Percentiles rank a stretch among this genome's conserved stretches.
phyloP scores from a whole-genome alignment of 2,329 filamentous ascomycete genomes.

The Cladosporium cucumerinum region DNA sequence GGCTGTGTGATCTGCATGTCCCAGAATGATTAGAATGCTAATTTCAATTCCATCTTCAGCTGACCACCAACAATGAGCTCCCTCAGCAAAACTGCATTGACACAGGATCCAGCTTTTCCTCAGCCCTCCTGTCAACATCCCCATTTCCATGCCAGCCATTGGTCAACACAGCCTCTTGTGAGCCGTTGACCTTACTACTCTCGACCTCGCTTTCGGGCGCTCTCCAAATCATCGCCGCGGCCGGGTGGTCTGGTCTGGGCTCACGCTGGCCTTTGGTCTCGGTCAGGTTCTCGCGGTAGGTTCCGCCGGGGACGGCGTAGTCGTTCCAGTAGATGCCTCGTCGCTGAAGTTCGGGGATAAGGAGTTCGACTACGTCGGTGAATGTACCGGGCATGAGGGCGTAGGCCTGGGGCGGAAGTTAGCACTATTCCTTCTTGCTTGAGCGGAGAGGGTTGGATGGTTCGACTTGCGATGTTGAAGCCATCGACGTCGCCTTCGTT shows the following conservation, averaged over 20 bases:
- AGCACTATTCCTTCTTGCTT: background rate
- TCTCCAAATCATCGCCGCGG: conserved; percentile 45
- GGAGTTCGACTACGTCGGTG: conserved; percentile 62
- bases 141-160: background rate
- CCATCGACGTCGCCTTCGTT: conserved; percentile 68
- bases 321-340: conserved; percentile 57
- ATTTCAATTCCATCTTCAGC: background rate
- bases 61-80: background rate
- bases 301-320: conserved; percentile 55
- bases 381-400: conserved; percentile 66
- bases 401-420: conserved; percentile 47
- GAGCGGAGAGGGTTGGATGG: background rate
- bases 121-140: background rate
- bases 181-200: background rate
- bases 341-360: conserved; percentile 61
- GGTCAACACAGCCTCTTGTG: background rate
- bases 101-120: background rate
- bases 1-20: no score
- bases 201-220: conserved; percentile 10
- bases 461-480: conserved; percentile 63
- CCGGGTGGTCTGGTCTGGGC: conserved; percentile 52
- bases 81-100: background rate
- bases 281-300: conserved; percentile 61
- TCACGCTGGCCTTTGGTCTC: conserved; percentile 49
- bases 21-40: background rate